Conservation (phyloP, 139 green algal species). For the Volvox africanus region DNA sequence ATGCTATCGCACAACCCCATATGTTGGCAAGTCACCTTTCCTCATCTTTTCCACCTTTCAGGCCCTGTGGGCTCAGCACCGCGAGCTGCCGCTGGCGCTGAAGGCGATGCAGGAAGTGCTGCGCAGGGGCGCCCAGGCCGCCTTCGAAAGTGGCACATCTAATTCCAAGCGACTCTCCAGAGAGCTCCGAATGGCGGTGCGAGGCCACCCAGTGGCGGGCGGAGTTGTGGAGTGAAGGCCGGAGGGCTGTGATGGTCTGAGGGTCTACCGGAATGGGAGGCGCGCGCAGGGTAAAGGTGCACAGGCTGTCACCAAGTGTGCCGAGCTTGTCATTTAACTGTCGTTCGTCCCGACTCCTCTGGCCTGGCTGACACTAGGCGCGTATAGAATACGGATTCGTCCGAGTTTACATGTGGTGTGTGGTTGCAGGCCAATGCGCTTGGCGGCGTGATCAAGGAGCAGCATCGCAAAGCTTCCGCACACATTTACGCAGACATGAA, state of each 20-base stretch:
- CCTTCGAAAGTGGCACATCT: not conserved
- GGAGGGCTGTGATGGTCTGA: too few relatives aligned
- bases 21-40: not conserved
- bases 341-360: too few relatives aligned
- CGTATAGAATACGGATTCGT: too few relatives aligned
- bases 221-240: too few relatives aligned
- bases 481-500: conserved; percentile 7
- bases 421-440: not conserved
- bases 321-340: too few relatives aligned
- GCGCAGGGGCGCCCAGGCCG: not conserved
- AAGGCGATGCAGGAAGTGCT: not conserved
- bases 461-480: not conserved
- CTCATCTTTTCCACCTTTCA: not conserved
- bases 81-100: conserved; percentile 22
- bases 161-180: not conserved
- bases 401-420: too few relatives aligned
- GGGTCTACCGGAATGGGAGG: too few relatives aligned
- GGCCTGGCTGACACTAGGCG: too few relatives aligned
- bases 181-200: conserved; percentile 6
- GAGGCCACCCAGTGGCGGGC: not conserved
- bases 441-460: not conserved
- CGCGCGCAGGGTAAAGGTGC: too few relatives aligned
- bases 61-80: conserved; percentile 12
- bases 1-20: too few relatives aligned
- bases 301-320: too few relatives aligned